A percentile compares a stretch with the other conserved stretches of the same genome.
These are phyloP conservation scores for Rhodomyrtus tomentosa DNA, from an alignment of 345 rosid species.

Conservation along the genomic window DNA sequence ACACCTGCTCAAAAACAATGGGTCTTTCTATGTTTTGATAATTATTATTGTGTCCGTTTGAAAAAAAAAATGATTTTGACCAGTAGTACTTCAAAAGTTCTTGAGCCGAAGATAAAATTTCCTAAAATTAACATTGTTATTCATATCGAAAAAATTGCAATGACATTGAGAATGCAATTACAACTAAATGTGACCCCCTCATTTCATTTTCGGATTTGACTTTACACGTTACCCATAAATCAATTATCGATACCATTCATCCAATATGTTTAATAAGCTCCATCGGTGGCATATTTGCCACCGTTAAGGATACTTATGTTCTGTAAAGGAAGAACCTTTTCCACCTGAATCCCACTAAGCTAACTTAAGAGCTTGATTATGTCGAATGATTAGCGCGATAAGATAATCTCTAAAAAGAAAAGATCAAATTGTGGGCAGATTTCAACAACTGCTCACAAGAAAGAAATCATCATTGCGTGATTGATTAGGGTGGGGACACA, in stretches of 20 bases:
- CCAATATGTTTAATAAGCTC: background rate
- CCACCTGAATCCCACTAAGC: conserved; percentile 16
- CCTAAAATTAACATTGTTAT: background rate
- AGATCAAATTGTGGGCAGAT: background rate
- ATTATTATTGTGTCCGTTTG: background rate
- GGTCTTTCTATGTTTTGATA: background rate
- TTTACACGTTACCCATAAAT: background rate
- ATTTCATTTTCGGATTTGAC: background rate
- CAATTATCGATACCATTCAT: background rate
- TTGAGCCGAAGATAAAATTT: background rate
- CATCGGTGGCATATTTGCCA: conserved; percentile 2
- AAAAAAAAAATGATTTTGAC: background rate
- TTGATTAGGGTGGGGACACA: background rate
- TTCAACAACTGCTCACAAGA: background rate
- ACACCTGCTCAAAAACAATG: background rate
- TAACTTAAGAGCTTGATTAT: background rate
- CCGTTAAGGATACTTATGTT: conserved; percentile 19
- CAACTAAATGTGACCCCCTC: background rate
- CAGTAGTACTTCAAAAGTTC: background rate
- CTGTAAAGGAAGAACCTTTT: background rate
- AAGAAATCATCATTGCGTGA: background rate
- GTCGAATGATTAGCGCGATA: background rate
- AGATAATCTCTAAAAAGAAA: background rate
- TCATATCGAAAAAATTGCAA: background rate
- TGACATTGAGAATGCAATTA: background rate